Base-by-base conservation (phyloP, 2,329 filamentous ascomycete species). In the Cadophora gregata region DNA sequence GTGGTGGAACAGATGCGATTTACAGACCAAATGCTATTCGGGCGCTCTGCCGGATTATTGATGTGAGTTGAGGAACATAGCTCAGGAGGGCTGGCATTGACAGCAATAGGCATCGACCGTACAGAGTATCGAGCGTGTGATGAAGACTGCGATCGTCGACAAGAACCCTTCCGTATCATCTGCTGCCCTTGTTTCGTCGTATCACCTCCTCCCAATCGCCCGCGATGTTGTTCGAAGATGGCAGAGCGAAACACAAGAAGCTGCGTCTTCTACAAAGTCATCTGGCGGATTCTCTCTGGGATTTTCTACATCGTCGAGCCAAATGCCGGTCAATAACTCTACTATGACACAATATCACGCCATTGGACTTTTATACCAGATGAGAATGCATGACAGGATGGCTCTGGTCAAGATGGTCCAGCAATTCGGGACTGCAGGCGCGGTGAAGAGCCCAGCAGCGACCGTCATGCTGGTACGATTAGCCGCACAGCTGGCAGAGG, bases 331-430 rank as follows among this genome's bases (percentile, higher is more conserved):
- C 70, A 94, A 94, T 82, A 95, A 93, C 76, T 98, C 96, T 73
- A 97, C 92, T 77, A 98, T 98, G 93, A 92, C 93, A 66, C 96
- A 99, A 80, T 99, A 99, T 80, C 96, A 99, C 80, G 96, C 96
- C 70, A 97, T 99, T 82, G 96, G 96, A 70, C 87, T 99, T 63
- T 82, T 99, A 53, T 99, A 98, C 80, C 95, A 98, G 81, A 98
- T 98, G 93, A 91, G 96, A 76, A 91, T 91, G 75, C 94, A 97
- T 79, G 96, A 99, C 80, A 89, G 96, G 75, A 99, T 99, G 96
- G 94, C 96, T 25, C 82, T 99, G 74, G 95, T 98, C 68, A 99
- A 99, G 86, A 98, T 99, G 96, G 95, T 99, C n/a, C 96, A 99
- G 82, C 96, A 99, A 80, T 98, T 97, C 78, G 93, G 93, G 62